These are phyloP conservation scores for Articulospora tetracladia DNA, from an alignment of 495 filamentous ascomycete species.

Conservation along the genomic window DNA sequence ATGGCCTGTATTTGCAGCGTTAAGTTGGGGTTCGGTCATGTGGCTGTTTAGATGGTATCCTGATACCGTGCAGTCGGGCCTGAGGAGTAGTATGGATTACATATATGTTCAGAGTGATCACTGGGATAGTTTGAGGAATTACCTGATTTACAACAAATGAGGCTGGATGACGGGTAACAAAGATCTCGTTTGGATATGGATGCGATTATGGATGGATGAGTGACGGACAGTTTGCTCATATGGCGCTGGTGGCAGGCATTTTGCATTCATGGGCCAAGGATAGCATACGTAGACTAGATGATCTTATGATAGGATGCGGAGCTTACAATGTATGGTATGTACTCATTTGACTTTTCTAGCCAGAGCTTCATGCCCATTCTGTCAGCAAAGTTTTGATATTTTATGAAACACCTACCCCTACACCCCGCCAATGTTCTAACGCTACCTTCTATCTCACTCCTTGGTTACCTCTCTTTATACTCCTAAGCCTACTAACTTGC, in stretches of 20 bases:
- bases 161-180: not conserved
- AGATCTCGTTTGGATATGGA: not conserved
- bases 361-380: not conserved
- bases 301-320: not conserved
- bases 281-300: conserved; percentile 18
- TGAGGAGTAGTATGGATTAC: conserved; percentile 96
- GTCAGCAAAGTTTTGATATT: not conserved
- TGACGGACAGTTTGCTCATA: not conserved
- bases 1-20: conserved; percentile 86
- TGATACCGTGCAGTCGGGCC: conserved; percentile 79
- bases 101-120: conserved; percentile 83
- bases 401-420: not conserved
- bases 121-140: conserved; percentile 77
- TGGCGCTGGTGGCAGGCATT: not conserved
- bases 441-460: not conserved
- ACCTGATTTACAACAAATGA: conserved; percentile 83
- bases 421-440: not conserved
- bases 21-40: conserved; percentile 93
- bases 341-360: not conserved
- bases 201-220: not conserved
- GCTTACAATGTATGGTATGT: conserved; percentile 2
- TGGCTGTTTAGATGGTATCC: conserved; percentile 91
- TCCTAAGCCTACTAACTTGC: not conserved
- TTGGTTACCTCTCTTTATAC: not conserved
- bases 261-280: conserved; percentile 5